Conservation (phyloP, 148 eudicot genomes). For the Nepenthes gracilis region DNA sequence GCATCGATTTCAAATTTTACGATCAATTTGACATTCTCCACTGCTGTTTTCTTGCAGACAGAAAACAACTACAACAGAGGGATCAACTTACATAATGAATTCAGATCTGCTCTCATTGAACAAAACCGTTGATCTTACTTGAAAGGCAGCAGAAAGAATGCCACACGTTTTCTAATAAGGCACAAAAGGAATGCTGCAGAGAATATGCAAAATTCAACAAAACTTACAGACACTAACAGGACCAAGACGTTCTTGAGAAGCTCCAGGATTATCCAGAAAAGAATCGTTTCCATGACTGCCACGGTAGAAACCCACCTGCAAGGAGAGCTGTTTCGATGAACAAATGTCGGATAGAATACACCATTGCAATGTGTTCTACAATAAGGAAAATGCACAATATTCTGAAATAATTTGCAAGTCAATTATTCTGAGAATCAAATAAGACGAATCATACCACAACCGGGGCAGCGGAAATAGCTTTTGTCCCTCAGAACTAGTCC, state of each 20-base stretch:
- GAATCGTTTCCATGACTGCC: conserved; percentile 94
- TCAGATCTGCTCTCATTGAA: too few relatives aligned
- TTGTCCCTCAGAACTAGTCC: conserved; percentile 81
- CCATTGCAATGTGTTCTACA: not conserved
- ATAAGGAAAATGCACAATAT: not conserved
- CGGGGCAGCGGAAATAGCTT: conserved; percentile 67
- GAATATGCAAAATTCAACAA: too few relatives aligned
- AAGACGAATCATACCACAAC: conserved; percentile 41
- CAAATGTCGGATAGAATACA: not conserved
- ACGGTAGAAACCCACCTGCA: conserved; percentile 91
- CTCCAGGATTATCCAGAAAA: conserved; percentile 45
- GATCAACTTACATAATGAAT: too few relatives aligned
- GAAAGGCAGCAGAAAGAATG: too few relatives aligned
- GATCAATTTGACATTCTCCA: too few relatives aligned
- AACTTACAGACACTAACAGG: not conserved
- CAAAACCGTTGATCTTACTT: too few relatives aligned
- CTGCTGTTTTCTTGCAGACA: too few relatives aligned
- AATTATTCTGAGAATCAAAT: not conserved
- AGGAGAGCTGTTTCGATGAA: not conserved
- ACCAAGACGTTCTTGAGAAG: not conserved
- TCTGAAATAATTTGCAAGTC: not conserved
- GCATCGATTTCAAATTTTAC: too few relatives aligned
- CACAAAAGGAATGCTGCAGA: not conserved
- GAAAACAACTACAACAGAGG: too few relatives aligned
- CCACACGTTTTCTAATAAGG: too few relatives aligned